Conservation (phyloP, 2,329 filamentous ascomycete species). For the Corinectria fuckeliana region DNA sequence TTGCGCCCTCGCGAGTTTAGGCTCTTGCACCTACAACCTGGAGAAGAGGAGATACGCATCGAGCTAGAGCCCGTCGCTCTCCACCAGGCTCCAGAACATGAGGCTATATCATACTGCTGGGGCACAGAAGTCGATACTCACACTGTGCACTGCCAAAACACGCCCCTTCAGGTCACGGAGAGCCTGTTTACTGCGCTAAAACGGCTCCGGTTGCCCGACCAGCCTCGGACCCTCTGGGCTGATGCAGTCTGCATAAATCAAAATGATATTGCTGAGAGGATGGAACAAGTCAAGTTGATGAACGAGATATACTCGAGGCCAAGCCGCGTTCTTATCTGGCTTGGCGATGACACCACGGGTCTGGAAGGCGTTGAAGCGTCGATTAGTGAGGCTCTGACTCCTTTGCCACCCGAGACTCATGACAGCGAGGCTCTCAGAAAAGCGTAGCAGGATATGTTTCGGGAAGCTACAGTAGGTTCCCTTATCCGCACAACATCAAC, state of each 20-base stretch:
- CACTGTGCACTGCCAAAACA: neutral
- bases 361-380: neutral
- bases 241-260: slow-evolving; percentile 21
- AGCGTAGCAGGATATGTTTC: neutral
- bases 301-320: slow-evolving; percentile 12
- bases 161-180: neutral
- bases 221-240: slow-evolving; percentile 5
- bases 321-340: slow-evolving; percentile 11
- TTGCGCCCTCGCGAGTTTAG: neutral
- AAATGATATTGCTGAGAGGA: slow-evolving; percentile 5
- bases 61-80: neutral
- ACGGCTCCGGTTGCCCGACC: neutral
- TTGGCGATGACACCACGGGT: slow-evolving; percentile 3
- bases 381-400: neutral
- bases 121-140: neutral
- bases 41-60: neutral
- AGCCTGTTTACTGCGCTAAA: slow-evolving; percentile 7
- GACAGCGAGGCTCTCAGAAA: neutral
- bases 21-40: neutral
- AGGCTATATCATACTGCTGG: slow-evolving; percentile 19
- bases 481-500: neutral
- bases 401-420: neutral
- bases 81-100: neutral
- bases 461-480: neutral
- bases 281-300: slow-evolving; percentile 13